Conservation (phyloP, 2,329 filamentous ascomycete species). For the Metarhizium robertsii region DNA sequence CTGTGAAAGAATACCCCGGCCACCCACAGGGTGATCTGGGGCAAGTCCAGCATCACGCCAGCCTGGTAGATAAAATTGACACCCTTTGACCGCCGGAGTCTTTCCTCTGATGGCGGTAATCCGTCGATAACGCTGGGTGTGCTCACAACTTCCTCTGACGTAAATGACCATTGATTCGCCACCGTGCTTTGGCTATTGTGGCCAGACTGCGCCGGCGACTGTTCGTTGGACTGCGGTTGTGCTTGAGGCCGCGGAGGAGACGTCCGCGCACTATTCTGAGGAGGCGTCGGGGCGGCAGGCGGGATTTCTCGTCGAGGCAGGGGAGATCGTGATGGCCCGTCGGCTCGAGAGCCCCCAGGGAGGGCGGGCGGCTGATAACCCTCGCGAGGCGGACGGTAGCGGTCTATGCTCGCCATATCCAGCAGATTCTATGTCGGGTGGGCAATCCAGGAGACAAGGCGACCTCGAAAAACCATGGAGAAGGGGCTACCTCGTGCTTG, state of each 20-base stretch:
- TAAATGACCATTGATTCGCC: conserved; percentile 78
- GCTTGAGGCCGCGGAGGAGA: conserved; percentile 44
- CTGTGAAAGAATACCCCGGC: conserved; percentile 92
- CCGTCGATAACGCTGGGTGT: conserved; percentile 82
- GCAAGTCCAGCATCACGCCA: conserved; percentile 83
- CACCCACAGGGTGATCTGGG: conserved; percentile 84
- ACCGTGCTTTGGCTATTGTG: conserved; percentile 26
- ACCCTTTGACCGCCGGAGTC: conserved; percentile 75
- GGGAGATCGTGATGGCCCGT: conserved; percentile 41
- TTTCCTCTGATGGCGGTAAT: conserved; percentile 66
- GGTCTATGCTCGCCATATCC: conserved; percentile 50
- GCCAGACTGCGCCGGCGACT: conserved; percentile 31
- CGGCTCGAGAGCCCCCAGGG: conserved; percentile 27
- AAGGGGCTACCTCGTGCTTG: background rate
- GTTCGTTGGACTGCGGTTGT: conserved; percentile 30
- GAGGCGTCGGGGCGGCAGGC: conserved; percentile 52
- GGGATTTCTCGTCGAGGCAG: conserved; percentile 45
- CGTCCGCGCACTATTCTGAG: conserved; percentile 42
- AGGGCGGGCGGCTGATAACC: conserved; percentile 45
- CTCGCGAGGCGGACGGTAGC: conserved; percentile 48
- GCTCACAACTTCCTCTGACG: conserved; percentile 68
- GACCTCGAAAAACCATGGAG: conserved; percentile 17
- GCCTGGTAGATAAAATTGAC: conserved; percentile 96
- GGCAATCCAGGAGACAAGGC: conserved; percentile 11
- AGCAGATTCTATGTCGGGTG: conserved; percentile 15